phyloP scores from a whole-genome alignment of 2,329 filamentous ascomycete genomes.

The Hymenoscyphus infarciens region DNA sequence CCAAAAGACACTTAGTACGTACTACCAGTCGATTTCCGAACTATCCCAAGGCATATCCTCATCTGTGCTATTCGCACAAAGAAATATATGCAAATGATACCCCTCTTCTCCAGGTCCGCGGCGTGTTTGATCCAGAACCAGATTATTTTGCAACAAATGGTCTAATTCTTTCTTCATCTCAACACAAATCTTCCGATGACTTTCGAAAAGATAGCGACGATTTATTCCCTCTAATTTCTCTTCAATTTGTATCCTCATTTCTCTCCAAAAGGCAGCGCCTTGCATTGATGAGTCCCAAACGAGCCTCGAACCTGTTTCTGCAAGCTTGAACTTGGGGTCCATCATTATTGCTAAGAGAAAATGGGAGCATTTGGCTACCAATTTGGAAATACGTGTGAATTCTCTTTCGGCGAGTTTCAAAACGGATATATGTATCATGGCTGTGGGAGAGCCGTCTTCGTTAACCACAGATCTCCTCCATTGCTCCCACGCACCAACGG shows the following conservation, averaged over 20 bases:
- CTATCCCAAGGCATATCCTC: slow-evolving; percentile 1
- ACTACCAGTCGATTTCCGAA: not conserved
- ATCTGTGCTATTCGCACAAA: not conserved
- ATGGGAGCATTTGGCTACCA: not conserved
- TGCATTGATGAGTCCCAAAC: no score
- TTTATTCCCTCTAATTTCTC: no score
- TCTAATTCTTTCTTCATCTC: not conserved
- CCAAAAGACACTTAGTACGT: no score
- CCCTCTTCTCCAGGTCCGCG: not conserved
- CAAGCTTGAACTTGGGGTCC: no score
- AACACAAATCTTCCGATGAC: no score
- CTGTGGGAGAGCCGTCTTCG: not conserved
- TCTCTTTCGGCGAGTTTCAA: not conserved
- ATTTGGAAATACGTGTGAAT: not conserved
- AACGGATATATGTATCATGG: not conserved
- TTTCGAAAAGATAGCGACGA: no score
- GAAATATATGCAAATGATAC: not conserved
- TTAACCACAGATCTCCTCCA: not conserved
- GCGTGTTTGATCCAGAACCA: not conserved
- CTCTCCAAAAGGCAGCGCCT: not conserved
- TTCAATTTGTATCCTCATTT: not conserved
- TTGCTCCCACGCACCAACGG: not conserved
- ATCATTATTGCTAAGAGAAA: no score
- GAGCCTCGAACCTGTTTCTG: no score
- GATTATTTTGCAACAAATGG: not conserved